Conservation (phyloP, 2,329 filamentous ascomycete genomes). For the Talaromyces sp. region DNA sequence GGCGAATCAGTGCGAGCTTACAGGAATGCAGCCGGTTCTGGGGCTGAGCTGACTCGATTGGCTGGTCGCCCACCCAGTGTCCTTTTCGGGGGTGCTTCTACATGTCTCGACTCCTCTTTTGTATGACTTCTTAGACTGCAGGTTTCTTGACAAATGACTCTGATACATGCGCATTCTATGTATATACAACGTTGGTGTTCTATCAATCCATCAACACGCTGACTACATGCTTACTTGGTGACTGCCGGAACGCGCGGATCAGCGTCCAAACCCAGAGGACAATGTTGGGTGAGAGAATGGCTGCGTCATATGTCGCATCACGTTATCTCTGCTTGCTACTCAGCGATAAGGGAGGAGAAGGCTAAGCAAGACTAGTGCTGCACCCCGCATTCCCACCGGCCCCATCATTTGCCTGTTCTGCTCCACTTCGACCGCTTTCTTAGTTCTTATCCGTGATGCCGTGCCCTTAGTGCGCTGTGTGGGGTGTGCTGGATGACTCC, state of each 20-base stretch:
- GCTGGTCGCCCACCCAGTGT: slow-evolving; percentile 3
- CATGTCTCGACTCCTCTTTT: slow-evolving; percentile 7
- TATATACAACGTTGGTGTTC: neutral
- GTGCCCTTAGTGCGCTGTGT: neutral
- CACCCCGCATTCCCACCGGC: slow-evolving; percentile 23
- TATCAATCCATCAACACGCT: neutral
- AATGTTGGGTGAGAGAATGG: slow-evolving; percentile 17
- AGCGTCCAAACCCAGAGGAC: neutral
- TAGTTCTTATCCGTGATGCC: slow-evolving; percentile 7
- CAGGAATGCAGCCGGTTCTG: slow-evolving; percentile 3
- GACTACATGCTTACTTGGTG: neutral
- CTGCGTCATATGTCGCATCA: slow-evolving; percentile 20
- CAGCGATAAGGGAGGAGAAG: neutral
- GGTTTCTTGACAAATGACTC: neutral
- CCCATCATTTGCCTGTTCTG: slow-evolving; percentile 6
- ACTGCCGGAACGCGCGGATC: slow-evolving; percentile 1
- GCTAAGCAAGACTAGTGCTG: slow-evolving; percentile 20
- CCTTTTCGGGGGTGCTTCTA: neutral
- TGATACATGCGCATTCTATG: neutral
- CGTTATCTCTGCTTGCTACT: slow-evolving; percentile 4
- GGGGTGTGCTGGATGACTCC: slow-evolving; percentile 14
- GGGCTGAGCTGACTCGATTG: slow-evolving; percentile 1
- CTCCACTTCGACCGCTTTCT: slow-evolving; percentile 14
- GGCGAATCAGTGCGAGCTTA: neutral
- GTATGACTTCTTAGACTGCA: neutral